Percentiles rank a stretch among this genome's conserved stretches.
These are phyloP conservation scores for Eruca vesicaria DNA, from an alignment of 441 rosid species.

Conservation along the genomic window DNA sequence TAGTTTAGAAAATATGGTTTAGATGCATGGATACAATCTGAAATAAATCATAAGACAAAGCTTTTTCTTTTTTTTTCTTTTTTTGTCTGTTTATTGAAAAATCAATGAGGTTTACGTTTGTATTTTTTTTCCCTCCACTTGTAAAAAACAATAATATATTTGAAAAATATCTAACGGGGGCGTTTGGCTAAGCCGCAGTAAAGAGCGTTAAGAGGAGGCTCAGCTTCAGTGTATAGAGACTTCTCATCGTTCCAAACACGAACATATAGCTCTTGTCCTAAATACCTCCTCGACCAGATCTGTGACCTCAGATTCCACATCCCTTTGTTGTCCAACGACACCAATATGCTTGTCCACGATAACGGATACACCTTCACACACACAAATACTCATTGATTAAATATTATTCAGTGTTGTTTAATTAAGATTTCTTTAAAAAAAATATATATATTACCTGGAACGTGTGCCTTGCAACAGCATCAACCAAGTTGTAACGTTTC, in stretches of 20 bases:
- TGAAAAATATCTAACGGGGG: conserved; percentile 4
- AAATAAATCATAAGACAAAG: neutral
- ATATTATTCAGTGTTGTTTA: neutral
- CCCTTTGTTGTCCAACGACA: conserved; percentile 50
- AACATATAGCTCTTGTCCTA: conserved; percentile 46
- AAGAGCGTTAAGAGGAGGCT: conserved; percentile 37
- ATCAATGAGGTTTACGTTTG: conserved; percentile 10
- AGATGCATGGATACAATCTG: conserved; percentile 7
- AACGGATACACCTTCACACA: conserved; percentile 36
- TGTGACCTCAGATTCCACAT: conserved; percentile 57
- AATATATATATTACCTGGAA: conserved; percentile 58
- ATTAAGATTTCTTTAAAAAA: neutral
- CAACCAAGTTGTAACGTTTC: conserved; percentile 61
- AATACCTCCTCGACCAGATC: conserved; percentile 41
- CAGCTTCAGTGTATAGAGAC: conserved; percentile 40
- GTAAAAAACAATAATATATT: neutral
- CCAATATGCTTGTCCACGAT: conserved; percentile 41
- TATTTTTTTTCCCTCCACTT: neutral
- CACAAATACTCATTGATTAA: neutral
- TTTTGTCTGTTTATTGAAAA: conserved; percentile 21
- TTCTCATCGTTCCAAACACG: conserved; percentile 48
- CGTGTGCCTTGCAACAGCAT: conserved; percentile 71
- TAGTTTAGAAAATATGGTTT: neutral
- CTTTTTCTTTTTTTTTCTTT: neutral
- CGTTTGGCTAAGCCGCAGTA: conserved; percentile 39